Conservation (phyloP, 176 grass and related monocot species). For the Ampelocalamus luodianensis region DNA sequence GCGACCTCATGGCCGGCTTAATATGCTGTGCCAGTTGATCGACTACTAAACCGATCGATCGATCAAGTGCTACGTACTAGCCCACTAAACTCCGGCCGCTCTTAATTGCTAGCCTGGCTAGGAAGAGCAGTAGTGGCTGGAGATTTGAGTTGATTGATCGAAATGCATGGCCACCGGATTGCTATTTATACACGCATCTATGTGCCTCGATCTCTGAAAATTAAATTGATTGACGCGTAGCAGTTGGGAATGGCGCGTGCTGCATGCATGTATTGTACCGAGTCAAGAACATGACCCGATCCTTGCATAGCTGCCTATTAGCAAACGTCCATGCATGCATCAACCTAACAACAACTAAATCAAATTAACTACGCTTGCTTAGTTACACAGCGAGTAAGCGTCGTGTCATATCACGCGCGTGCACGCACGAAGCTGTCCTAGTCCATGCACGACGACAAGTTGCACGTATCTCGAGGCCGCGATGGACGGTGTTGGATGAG, state of each 20-base stretch:
- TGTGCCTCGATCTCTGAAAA: background rate
- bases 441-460: background rate
- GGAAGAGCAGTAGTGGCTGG: background rate
- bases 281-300: conserved; percentile 28
- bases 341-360: background rate
- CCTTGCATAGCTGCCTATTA: background rate
- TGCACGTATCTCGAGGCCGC: background rate
- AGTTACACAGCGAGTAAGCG: background rate
- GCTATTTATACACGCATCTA: conserved; percentile 16
- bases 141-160: no score
- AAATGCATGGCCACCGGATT: background rate
- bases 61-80: background rate
- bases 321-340: background rate
- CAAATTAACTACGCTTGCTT: background rate
- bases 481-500: background rate
- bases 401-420: background rate
- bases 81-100: no score
- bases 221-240: background rate
- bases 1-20: background rate
- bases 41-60: background rate
- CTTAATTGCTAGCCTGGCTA: background rate
- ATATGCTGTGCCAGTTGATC: no score
- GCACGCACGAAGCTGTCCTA: no score
- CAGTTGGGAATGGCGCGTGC: background rate
- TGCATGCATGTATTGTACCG: background rate